Percentiles rank a stretch among this genome's conserved stretches.
Conservation (phyloP, 208 protist genomes). For the Leishmania martiniquensis region DNA sequence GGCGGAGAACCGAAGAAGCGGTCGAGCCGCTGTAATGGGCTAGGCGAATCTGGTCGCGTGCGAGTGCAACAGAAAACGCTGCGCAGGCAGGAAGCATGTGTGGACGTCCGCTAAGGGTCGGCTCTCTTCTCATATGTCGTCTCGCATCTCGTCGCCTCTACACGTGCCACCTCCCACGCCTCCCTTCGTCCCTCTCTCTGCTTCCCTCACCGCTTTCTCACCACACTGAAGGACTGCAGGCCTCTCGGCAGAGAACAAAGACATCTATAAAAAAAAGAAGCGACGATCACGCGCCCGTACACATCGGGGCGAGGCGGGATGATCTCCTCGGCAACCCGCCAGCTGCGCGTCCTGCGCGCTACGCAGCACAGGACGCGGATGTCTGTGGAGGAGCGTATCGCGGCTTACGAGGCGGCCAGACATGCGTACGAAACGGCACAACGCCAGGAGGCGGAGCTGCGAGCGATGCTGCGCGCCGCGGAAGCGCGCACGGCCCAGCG, state of each 20-base stretch:
- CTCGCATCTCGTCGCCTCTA: too few relatives aligned
- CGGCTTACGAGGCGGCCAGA: constrained; percentile 5
- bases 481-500: constrained; percentile 11
- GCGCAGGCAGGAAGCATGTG: background rate
- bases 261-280: too few relatives aligned
- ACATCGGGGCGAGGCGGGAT: constrained; percentile 9
- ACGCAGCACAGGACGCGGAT: constrained; percentile 22
- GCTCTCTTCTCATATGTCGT: background rate
- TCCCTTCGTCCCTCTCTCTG: background rate
- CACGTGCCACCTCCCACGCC: too few relatives aligned
- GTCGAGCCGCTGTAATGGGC: background rate
- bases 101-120: background rate
- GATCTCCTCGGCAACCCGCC: constrained; percentile 38
- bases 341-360: constrained; percentile 32
- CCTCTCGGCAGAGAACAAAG: too few relatives aligned
- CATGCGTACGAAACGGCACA: constrained; percentile 14
- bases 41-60: too few relatives aligned
- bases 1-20: background rate
- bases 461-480: constrained; percentile 29
- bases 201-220: too few relatives aligned
- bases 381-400: constrained; percentile 18
- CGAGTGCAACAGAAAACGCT: background rate
- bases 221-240: too few relatives aligned
- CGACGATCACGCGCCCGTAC: background rate
- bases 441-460: constrained; percentile 39